Base-by-base conservation (phyloP, 768 basidiomycete genomes). In the Piloderma croceum region DNA sequence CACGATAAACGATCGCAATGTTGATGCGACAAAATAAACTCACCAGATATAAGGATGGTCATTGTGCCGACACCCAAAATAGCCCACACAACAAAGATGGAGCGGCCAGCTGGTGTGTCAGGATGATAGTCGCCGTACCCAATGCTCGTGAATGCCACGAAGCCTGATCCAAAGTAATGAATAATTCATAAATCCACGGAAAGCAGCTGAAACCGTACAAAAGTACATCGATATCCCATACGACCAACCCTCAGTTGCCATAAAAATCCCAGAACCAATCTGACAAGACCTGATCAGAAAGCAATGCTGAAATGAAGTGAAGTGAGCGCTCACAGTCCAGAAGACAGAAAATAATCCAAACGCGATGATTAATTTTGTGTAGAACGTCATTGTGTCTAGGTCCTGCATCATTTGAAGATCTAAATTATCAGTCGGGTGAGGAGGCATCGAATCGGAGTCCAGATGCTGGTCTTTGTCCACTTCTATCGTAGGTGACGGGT, bases 41-140 rank as follows among this genome's bases (percentile, higher is more conserved):
- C 31, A 83, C 84, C 74, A 6, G 85, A 81, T 43, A 88, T 70
- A 11, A 88, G 65, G 20, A 84, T 76, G 0, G 87, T 85, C 77
- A 89, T 76, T 1, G 83, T 77, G 2, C 70, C 83, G 11, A 88
- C 80, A 12, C 85, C 88, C 6, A 87, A 60, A 24, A 90, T 58
- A 0, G 86, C 82, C 87, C 87, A 89, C 3, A 77, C 74, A 29
- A 88, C 71, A 55, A 90, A 90, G 24, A 90, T 69, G 11, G 82
- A 76, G 18, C 84, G 76, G 9, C 87, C 88, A 3, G 81, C 76
- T 9, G 81, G 75, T 0, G 82, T 79, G 36, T 56, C 53, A 0
- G 84, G 86, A 0, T 73, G 47, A 11, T 69, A 63, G 50, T 89
- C 86, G n/a, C 81, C 80, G 47, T 80, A 85, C 11, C 86, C 87